Percentiles rank a stretch among this genome's conserved stretches.
These are phyloP conservation scores for Citrus sinensis DNA, from an alignment of 345 rosid genomes.

Conservation along the genomic window DNA sequence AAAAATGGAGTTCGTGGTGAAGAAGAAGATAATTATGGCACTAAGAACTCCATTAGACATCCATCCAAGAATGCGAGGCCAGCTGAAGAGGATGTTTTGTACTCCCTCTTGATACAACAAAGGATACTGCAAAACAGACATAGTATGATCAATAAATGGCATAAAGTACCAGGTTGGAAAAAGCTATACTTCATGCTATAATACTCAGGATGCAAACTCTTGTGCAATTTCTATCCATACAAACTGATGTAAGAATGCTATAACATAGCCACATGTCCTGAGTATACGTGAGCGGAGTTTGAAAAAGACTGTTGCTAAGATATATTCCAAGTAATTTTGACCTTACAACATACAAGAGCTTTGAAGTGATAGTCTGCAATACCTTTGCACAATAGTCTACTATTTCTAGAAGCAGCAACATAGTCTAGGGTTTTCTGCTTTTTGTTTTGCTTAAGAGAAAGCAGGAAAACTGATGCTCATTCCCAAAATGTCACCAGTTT, in stretches of 20 bases:
- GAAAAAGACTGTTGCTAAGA: neutral
- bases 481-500: neutral
- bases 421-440: neutral
- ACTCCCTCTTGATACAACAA: conserved; percentile 72
- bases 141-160: neutral
- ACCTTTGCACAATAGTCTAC: neutral
- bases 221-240: neutral
- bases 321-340: neutral
- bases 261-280: neutral
- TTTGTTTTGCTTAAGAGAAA: neutral
- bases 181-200: neutral
- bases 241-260: neutral
- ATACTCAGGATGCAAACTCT: neutral
- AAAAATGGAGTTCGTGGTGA: conserved; percentile 48
- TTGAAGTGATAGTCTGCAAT: neutral
- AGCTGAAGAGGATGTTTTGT: conserved; percentile 73
- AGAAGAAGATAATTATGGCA: conserved; percentile 78
- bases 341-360: neutral
- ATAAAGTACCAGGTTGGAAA: neutral
- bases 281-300: neutral
- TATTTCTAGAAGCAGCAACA: neutral
- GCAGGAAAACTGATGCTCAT: neutral
- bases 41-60: conserved; percentile 77
- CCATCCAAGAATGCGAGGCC: conserved; percentile 87
- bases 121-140: conserved; percentile 53